Base-by-base conservation (phyloP, 2,329 filamentous ascomycete genomes). In the Hymenoscyphus linearis region DNA sequence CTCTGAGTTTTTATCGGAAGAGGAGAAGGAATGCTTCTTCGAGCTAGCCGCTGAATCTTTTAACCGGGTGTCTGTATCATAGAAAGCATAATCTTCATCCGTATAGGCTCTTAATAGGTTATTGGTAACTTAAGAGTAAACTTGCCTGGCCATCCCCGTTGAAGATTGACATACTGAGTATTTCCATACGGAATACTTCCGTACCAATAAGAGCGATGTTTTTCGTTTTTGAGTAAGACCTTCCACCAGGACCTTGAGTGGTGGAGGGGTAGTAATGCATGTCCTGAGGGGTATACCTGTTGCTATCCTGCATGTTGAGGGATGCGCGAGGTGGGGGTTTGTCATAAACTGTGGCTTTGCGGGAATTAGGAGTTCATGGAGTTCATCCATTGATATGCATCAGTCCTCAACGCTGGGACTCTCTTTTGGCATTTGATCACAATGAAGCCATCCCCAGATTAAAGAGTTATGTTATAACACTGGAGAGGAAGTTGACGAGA, bases 191-290 rank as follows among this genome's bases (percentile, higher is more conserved):
- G 18, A 50, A 25, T 22, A 50, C 44, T 22, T 50, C 44, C 44
- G 44, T 50, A 25, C 44, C 9, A 50, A 50, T 50, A 31, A 7
- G 10, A 31, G 31, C 26, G 34, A 54, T 22, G 47, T 26, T 40
- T 27, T 10, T 37, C 31, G 47, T 26, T 40, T 27, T 10, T 37
- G n/a, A 31, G 35, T 44, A 37, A 57, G 14, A 22, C 27, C 37
- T 35, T 9, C 14, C 52, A 31, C 56, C 40, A 58, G 27, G 47
- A 47, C 36, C 50, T 6, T 63, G 57, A 59, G 60, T 59, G 60
- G 60, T 37, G 36, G 58, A 58, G 58, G 55, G 44, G 47, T 31
- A 62, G 57, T 22, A 18, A 50, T n/a, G 55, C 62, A 57, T 35
- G 53, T 60, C 63, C 60, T 36, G 26, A 40, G 56, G 57, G 55